Conservation (phyloP, 352 stramenopile genomes). For the Thraustochytrium sp. region DNA sequence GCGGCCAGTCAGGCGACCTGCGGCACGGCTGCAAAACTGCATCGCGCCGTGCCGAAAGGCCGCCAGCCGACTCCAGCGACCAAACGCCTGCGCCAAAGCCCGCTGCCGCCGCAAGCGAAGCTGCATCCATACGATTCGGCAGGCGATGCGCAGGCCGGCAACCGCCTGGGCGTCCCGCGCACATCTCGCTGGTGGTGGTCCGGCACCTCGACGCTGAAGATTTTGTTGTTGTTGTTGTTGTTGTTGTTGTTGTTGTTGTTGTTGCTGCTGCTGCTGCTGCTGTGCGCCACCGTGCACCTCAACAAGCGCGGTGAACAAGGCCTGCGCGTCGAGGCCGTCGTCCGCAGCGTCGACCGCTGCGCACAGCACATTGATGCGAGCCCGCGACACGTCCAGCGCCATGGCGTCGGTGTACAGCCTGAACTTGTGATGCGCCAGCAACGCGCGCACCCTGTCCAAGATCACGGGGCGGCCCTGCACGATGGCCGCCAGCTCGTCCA, state of each 20-base stretch:
- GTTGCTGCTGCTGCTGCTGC: no score
- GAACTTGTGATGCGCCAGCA: slow-evolving; percentile 12
- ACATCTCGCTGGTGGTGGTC: no score
- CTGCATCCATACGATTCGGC: neutral
- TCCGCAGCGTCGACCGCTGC: neutral
- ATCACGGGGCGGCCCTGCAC: neutral
- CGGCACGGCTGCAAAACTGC: neutral
- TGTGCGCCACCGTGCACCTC: no score
- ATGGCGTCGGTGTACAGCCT: neutral
- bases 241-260: neutral
- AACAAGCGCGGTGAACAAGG: neutral
- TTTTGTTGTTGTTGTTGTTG: neutral
- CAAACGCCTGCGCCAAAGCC: neutral
- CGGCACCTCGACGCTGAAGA: neutral
- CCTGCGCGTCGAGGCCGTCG: neutral
- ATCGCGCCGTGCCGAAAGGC: neutral
- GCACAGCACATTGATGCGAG: neutral
- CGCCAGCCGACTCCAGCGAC: neutral
- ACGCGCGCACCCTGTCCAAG: neutral
- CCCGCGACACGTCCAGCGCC: neutral
- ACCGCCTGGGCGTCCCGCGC: neutral
- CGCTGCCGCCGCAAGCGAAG: neutral
- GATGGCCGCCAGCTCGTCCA: neutral
- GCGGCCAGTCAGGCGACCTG: neutral
- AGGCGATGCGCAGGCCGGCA: no score